Evolutionary conservation across 352 stramenopile species (phyloP).

Genomic region (Aphanomyces invadans): DNA sequence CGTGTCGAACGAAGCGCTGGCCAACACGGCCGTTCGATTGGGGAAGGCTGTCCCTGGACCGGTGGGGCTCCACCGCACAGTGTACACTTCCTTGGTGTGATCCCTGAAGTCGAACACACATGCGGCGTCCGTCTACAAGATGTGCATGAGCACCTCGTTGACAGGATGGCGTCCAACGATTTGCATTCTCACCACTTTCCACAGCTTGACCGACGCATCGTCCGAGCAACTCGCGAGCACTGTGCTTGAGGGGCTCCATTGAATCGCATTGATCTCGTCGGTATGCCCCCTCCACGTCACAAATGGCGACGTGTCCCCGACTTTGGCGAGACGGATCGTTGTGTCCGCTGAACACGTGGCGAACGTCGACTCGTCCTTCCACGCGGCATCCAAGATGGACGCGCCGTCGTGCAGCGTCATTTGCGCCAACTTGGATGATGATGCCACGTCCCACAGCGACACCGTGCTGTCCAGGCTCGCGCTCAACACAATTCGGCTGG

Average conservation of each 20-base stretch:
- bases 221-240: conserved; percentile 96
- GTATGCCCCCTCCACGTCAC: conserved; percentile 88
- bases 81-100: conserved; percentile 92
- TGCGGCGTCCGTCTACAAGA: conserved; percentile 22
- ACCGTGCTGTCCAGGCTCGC: conserved; percentile 83
- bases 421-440: conserved; percentile 90
- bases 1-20: conserved; percentile 93
- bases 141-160: neutral
- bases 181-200: conserved; percentile 58
- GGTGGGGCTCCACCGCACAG: conserved; percentile 87
- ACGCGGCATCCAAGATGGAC: conserved; percentile 85
- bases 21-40: conserved; percentile 71
- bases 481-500: conserved; percentile 59
- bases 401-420: conserved; percentile 85
- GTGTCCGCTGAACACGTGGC: conserved; percentile 93
- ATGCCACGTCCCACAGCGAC: conserved; percentile 68
- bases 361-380: conserved; percentile 92
- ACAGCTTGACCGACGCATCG: conserved; percentile 97
- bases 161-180: neutral
- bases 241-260: conserved; percentile 92
- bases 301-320: conserved; percentile 70
- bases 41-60: conserved; percentile 56
- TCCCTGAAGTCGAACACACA: conserved; percentile 83
- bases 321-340: conserved; percentile 84
- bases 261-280: conserved; percentile 98